Evolutionary conservation across 371 early-diverging fungal species (phyloP).

Genomic region (Actinomortierella wolfii): DNA sequence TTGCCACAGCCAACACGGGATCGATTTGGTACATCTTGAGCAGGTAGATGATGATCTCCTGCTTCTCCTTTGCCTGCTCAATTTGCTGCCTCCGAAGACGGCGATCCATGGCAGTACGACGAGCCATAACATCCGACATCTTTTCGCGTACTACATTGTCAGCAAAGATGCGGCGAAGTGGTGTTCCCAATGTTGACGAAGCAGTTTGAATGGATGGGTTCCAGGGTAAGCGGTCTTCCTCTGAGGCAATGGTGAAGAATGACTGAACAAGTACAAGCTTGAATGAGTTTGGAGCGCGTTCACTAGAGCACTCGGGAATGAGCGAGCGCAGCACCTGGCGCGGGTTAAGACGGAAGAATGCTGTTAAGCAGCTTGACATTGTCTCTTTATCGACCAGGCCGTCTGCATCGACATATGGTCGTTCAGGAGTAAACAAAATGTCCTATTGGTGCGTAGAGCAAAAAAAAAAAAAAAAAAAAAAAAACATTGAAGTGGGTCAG

Average conservation of each 20-base stretch:
- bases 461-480: slow-evolving; percentile 7
- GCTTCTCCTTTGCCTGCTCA: slow-evolving; percentile 61
- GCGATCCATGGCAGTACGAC: slow-evolving; percentile 21
- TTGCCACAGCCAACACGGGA: slow-evolving; percentile 72
- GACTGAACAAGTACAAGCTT: slow-evolving; percentile 78
- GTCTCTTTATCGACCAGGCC: slow-evolving; percentile 64
- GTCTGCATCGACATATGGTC: slow-evolving; percentile 60
- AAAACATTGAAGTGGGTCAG: not conserved
- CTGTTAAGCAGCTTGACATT: slow-evolving; percentile 77
- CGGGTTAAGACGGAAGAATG: slow-evolving; percentile 78
- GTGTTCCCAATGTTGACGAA: slow-evolving; percentile 69
- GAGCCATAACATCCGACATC: slow-evolving; percentile 26
- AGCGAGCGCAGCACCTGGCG: slow-evolving; percentile 67
- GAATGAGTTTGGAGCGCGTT: slow-evolving; percentile 70
- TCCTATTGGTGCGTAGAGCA: slow-evolving; percentile 40
- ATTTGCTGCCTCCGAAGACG: slow-evolving; percentile 49
- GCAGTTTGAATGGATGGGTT: slow-evolving; percentile 72
- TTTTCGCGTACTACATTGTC: slow-evolving; percentile 56
- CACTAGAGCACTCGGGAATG: slow-evolving; percentile 71
- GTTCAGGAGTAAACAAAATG: slow-evolving; percentile 66
- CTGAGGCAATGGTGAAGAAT: slow-evolving; percentile 73
- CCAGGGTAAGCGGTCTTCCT: slow-evolving; percentile 75
- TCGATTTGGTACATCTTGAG: slow-evolving; percentile 76
- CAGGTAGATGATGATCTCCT: slow-evolving; percentile 76
- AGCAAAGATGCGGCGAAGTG: slow-evolving; percentile 72